Conservation (phyloP, 148 eudicot species). For the Camellia granthamiana region DNA sequence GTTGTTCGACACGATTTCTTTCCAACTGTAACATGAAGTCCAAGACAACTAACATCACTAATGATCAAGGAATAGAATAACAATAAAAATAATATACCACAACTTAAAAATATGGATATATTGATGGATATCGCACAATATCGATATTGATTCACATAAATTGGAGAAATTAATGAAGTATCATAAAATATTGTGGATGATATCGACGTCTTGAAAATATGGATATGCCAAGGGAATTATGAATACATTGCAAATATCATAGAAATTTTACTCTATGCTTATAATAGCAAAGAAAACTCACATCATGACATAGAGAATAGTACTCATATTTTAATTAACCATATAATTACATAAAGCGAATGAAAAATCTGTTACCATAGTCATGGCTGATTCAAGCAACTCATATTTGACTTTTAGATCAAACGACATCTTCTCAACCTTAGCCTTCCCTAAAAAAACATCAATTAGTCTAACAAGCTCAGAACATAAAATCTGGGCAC, state of each 20-base stretch:
- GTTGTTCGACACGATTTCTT: constrained; percentile 67
- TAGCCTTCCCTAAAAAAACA: constrained; percentile 61
- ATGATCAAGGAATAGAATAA: not conserved
- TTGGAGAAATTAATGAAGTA: too few relatives aligned
- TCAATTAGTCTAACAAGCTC: constrained; percentile 9
- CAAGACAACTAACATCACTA: constrained; percentile 3
- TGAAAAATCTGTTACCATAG: constrained; percentile 35
- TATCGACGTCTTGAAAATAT: not conserved
- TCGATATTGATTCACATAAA: too few relatives aligned
- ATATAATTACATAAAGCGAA: not conserved
- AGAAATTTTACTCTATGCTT: not conserved
- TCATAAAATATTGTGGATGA: not conserved
- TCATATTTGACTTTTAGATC: constrained; percentile 62
- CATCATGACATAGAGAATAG: not conserved
- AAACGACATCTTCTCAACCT: constrained; percentile 61
- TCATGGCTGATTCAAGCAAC: constrained; percentile 71
- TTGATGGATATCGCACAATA: too few relatives aligned
- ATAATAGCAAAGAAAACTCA: constrained; percentile 4
- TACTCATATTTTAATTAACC: not conserved
- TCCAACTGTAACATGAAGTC: constrained; percentile 59
- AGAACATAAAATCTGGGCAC: not conserved
- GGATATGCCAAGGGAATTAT: not conserved
- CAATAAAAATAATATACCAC: not conserved
- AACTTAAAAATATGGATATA: not conserved
- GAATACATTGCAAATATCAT: not conserved